Conservation (phyloP, 768 basidiomycete genomes). For the Boletus vinaceobasis region DNA sequence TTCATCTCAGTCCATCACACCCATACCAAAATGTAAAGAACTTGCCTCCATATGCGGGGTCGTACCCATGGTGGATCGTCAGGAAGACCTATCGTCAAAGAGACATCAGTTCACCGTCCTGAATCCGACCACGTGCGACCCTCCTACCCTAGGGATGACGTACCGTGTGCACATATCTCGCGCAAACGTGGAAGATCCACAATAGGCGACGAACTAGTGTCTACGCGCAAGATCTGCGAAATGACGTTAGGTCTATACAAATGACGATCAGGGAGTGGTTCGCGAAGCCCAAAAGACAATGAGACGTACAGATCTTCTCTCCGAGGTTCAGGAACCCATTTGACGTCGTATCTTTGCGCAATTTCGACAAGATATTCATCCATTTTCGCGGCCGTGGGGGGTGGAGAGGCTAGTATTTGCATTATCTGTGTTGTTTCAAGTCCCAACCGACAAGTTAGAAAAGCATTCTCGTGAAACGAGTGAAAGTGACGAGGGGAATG, state of each 20-base stretch:
- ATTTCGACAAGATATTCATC: constrained; percentile 54
- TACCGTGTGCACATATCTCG: constrained; percentile 60
- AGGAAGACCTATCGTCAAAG: constrained; percentile 53
- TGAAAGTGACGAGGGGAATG: background rate
- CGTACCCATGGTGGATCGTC: constrained; percentile 73
- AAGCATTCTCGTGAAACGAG: background rate
- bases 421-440: constrained; percentile 39
- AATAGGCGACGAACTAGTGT: constrained; percentile 39
- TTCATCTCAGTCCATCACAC: constrained; percentile 2
- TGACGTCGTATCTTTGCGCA: constrained; percentile 49
- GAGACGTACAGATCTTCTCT: constrained; percentile 59
- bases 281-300: background rate
- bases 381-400: constrained; percentile 54
- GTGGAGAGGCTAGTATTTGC: constrained; percentile 47
- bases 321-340: constrained; percentile 60
- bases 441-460: background rate
- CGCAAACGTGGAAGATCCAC: constrained; percentile 59
- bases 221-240: constrained; percentile 56
- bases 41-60: constrained; percentile 76
- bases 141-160: constrained; percentile 11
- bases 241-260: constrained; percentile 47
- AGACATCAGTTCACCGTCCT: background rate
- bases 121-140: background rate
- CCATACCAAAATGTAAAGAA: background rate
- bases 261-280: background rate